phyloP scores from a whole-genome alignment of 163 green algal genomes.

The Scenedesmus sp. region DNA sequence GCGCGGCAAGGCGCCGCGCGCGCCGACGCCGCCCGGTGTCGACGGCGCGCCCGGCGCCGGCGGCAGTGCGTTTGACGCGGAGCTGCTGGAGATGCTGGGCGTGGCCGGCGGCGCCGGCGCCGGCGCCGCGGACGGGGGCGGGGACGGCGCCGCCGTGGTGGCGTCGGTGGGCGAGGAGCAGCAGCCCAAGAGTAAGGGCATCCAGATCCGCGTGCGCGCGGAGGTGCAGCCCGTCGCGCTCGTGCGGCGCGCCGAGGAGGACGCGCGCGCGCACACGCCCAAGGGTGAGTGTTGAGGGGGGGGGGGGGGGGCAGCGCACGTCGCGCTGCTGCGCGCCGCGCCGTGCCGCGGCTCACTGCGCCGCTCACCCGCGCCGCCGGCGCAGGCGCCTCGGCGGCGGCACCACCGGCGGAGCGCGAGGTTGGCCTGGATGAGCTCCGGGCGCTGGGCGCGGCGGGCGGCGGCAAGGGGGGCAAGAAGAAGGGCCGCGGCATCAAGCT shows the following conservation, averaged over 20 bases:
- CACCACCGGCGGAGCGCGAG: too few relatives aligned
- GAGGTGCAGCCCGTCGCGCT: not conserved
- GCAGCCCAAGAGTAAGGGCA: constrained; percentile 6
- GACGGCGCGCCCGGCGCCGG: too few relatives aligned
- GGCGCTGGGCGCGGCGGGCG: not conserved
- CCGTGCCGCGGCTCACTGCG: too few relatives aligned
- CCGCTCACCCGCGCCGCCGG: too few relatives aligned
- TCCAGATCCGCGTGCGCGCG: not conserved
- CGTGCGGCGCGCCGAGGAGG: not conserved
- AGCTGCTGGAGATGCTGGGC: not conserved
- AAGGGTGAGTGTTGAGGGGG: constrained; percentile 18
- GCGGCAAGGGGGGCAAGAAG: not conserved
- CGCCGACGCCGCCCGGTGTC: not conserved
- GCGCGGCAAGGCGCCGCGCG: not conserved
- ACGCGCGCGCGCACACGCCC: not conserved
- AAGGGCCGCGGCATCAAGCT: too few relatives aligned
- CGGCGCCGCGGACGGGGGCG: too few relatives aligned
- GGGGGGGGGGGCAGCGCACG: too few relatives aligned
- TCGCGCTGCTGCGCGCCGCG: too few relatives aligned
- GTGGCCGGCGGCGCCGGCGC: not conserved
- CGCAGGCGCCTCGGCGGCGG: too few relatives aligned
- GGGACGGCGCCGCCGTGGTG: constrained; percentile 2
- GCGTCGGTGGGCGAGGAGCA: not conserved
- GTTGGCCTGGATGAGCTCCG: not conserved
- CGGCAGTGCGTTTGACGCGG: not conserved